These are phyloP conservation scores for Colletotrichum cordylinicola DNA, from an alignment of 2,329 filamentous ascomycete genomes.

Conservation along the genomic window DNA sequence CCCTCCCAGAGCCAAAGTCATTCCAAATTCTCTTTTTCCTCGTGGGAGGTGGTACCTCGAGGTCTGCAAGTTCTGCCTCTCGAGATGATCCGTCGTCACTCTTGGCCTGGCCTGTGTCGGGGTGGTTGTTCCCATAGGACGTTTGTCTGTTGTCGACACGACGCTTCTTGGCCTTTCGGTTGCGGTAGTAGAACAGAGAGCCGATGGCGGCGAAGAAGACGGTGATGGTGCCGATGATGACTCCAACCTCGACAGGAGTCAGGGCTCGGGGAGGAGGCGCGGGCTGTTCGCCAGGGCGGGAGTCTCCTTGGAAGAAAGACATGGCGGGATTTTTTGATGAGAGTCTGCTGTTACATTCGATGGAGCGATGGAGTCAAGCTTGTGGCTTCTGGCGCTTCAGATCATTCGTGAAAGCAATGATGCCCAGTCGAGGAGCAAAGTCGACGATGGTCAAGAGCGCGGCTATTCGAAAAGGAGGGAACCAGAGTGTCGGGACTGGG, in stretches of 20 bases:
- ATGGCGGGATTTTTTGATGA: neutral
- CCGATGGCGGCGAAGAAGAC: constrained; percentile 27
- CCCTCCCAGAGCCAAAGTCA: neutral
- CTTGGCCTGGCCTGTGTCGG: neutral
- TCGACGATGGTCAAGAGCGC: neutral
- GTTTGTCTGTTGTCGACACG: neutral
- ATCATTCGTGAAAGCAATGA: neutral
- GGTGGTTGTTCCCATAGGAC: neutral
- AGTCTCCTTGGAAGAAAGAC: constrained; percentile 23
- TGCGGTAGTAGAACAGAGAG: constrained; percentile 28
- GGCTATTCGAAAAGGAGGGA: neutral
- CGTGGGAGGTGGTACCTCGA: neutral
- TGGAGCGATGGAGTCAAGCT: neutral
- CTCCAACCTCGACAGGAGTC: constrained; percentile 30
- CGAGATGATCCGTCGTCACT: neutral
- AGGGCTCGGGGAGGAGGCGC: constrained; percentile 22
- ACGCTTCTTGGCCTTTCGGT: constrained; percentile 11
- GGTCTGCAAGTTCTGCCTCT: neutral
- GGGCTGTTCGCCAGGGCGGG: constrained; percentile 10
- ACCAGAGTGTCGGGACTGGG: neutral
- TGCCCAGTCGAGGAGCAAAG: neutral
- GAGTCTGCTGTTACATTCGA: neutral
- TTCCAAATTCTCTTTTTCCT: constrained; percentile 1
- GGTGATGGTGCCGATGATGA: constrained; percentile 28
- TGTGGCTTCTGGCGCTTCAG: neutral